Conservation (phyloP, 495 filamentous ascomycete genomes). For the Penicillium alfredii region DNA sequence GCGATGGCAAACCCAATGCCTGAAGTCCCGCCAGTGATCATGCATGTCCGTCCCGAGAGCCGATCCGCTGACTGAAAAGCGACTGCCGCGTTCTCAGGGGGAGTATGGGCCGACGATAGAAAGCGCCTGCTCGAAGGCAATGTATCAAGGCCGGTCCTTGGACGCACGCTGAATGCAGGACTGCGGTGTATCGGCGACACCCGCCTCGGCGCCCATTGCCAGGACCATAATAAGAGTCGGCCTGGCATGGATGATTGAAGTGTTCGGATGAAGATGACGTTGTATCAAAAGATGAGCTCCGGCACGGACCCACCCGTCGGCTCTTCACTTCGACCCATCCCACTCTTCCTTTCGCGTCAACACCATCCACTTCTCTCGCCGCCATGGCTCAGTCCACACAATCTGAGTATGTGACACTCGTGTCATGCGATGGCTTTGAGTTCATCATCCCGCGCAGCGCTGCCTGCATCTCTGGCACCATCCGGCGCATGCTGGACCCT, state of each 20-base stretch:
- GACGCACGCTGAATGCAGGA: no score
- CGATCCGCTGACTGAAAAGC: conserved; percentile 15
- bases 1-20: conserved; percentile 69
- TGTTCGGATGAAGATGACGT: background rate
- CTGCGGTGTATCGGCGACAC: no score
- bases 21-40: conserved; percentile 59
- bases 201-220: no score
- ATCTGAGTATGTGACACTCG: conserved; percentile 68
- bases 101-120: conserved; percentile 8
- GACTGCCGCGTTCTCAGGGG: background rate
- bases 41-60: conserved; percentile 39
- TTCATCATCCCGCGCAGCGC: conserved; percentile 78
- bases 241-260: no score
- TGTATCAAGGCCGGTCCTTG: no score
- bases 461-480: conserved; percentile 65
- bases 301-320: conserved; percentile 27
- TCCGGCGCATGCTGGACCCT: conserved; percentile 80
- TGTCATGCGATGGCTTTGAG: conserved; percentile 83
- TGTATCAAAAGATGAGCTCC: background rate
- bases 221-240: no score
- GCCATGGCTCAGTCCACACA: conserved; percentile 15
- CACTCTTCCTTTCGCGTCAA: conserved; percentile 8
- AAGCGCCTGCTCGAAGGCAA: conserved; percentile 11
- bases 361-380: conserved; percentile 3
- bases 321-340: conserved; percentile 1